These are phyloP conservation scores for Penicillium desertorum DNA, from an alignment of 495 filamentous ascomycete genomes.

Conservation along the genomic window DNA sequence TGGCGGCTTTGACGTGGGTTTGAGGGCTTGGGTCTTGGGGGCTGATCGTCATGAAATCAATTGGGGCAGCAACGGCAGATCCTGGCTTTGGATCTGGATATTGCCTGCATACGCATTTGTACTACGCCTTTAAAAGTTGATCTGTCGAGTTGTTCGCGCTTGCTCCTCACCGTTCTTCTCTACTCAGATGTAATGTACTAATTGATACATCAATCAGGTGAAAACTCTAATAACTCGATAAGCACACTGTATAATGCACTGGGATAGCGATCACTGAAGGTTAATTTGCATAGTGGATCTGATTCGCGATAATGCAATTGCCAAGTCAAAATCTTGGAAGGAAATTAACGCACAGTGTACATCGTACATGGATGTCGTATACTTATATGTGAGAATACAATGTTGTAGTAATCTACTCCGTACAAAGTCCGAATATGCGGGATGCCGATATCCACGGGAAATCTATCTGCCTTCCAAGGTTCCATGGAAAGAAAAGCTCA, in stretches of 20 bases:
- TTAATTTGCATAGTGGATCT: constrained; percentile 15
- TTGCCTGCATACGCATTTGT: constrained; percentile 6
- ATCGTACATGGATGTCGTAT: not conserved
- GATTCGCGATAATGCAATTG: constrained; percentile 22
- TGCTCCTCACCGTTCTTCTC: constrained; percentile 2
- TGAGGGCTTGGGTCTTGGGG: constrained; percentile 18
- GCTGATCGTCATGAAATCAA: constrained; percentile 22
- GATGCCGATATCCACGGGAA: not conserved
- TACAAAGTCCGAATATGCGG: not conserved
- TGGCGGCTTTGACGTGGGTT: constrained; percentile 18
- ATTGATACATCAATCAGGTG: too few species aligned
- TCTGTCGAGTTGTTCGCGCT: not conserved
- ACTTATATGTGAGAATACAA: too few species aligned
- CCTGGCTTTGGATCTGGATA: constrained; percentile 9
- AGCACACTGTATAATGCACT: not conserved
- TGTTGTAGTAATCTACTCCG: too few species aligned
- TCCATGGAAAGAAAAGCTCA: too few species aligned
- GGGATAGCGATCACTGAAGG: constrained; percentile 11
- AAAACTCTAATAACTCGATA: not conserved
- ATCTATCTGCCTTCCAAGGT: not conserved
- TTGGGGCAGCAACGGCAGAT: constrained; percentile 28
- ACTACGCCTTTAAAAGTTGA: constrained; percentile 6
- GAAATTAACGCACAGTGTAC: not conserved
- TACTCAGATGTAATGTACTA: too few species aligned
- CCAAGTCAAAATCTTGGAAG: not conserved